These are phyloP conservation scores for Roridomyces roridus DNA, from an alignment of 768 basidiomycete genomes.

Conservation along the genomic window DNA sequence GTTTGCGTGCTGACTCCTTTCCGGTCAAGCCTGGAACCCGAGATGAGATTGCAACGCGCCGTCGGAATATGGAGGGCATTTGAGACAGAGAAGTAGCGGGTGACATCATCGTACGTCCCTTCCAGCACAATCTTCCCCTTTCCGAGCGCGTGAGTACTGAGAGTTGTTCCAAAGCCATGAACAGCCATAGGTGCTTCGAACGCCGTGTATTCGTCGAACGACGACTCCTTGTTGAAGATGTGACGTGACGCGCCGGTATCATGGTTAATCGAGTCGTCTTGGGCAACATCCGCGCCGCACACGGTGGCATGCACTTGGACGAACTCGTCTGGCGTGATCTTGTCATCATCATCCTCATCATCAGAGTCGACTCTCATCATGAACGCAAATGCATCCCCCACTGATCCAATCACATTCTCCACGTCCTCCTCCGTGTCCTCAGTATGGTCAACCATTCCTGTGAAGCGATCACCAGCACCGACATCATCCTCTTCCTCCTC, in stretches of 20 bases:
- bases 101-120: neutral
- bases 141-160: constrained; percentile 10
- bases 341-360: neutral
- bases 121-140: constrained; percentile 14
- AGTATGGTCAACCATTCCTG: too few relatives aligned
- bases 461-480: too few relatives aligned
- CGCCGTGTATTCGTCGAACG: constrained; percentile 2
- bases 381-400: neutral
- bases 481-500: too few relatives aligned
- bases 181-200: constrained; percentile 10
- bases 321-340: constrained; percentile 16
- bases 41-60: constrained; percentile 21
- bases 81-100: too few relatives aligned
- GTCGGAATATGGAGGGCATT: too few relatives aligned
- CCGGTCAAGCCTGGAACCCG: constrained; percentile 10
- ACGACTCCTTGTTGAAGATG: neutral
- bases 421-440: neutral
- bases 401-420: neutral
- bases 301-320: too few relatives aligned
- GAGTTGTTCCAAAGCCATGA: constrained; percentile 7
- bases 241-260: too few relatives aligned
- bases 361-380: too few relatives aligned
- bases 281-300: too few relatives aligned
- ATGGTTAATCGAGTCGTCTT: too few relatives aligned
- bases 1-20: too few relatives aligned